phyloP scores from a whole-genome alignment of 73 alveolate genomes.

The Effrenium voratum region DNA sequence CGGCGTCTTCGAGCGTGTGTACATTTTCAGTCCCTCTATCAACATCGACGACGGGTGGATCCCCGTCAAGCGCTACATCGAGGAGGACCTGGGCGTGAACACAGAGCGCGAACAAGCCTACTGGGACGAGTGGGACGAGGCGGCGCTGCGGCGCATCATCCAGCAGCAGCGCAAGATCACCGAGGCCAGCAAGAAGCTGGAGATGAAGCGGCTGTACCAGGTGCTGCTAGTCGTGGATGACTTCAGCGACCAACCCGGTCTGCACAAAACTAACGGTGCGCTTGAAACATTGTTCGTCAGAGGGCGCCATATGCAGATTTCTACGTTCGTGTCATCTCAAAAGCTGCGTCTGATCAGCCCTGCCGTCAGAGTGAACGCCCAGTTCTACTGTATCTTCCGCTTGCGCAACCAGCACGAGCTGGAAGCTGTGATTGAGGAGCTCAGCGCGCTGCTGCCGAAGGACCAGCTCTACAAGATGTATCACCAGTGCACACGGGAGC shows the following conservation, averaged over 20 bases:
- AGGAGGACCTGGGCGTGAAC: not conserved
- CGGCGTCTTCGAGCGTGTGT: not conserved
- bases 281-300: not conserved
- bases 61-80: not conserved
- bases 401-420: not conserved
- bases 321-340: not conserved
- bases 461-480: not conserved
- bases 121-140: slow-evolving; percentile 12
- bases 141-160: not conserved
- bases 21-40: not conserved
- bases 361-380: not conserved
- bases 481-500: not conserved
- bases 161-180: slow-evolving; percentile 7
- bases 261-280: not conserved
- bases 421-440: not conserved
- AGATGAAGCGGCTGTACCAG: not conserved
- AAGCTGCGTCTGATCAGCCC: slow-evolving; percentile 1
- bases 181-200: not conserved
- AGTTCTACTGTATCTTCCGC: not conserved
- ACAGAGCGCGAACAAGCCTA: not conserved
- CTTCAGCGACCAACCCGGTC: not conserved
- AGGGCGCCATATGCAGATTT: not conserved
- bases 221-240: not conserved
- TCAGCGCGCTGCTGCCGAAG: not conserved
- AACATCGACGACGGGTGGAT: not conserved